Evolutionary conservation across 2,329 filamentous ascomycete genomes (phyloP).

Genomic region (Claviceps fusiformis): DNA sequence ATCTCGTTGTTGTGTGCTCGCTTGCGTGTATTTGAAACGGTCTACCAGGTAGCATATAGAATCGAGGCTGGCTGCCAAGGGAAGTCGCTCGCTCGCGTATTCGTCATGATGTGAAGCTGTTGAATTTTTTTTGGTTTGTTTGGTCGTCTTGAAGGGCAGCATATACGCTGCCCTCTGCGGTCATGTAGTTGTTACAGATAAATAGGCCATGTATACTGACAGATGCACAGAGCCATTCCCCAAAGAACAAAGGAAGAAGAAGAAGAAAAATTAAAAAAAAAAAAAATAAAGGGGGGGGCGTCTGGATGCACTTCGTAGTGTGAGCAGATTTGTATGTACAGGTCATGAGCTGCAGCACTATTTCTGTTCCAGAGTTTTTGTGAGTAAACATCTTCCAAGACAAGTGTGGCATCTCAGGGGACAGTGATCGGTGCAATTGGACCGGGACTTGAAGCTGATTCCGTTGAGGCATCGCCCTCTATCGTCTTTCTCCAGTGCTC

Average conservation of each 20-base stretch:
- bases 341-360: background rate
- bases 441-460: constrained; percentile 38
- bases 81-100: constrained; percentile 1
- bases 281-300: background rate
- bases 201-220: background rate
- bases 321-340: constrained; percentile 3
- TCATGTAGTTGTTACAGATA: constrained; percentile 4
- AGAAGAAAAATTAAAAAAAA: no score
- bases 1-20: constrained; percentile 4
- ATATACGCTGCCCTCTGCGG: constrained; percentile 9
- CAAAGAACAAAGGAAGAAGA: background rate
- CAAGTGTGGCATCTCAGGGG: constrained; percentile 2
- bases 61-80: background rate
- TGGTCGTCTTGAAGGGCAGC: constrained; percentile 3
- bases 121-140: background rate
- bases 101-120: constrained; percentile 6
- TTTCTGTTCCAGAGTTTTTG: background rate
- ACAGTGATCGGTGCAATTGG: constrained; percentile 1
- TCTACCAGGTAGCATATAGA: background rate
- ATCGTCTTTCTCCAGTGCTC: constrained; percentile 97
- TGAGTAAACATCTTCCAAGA: background rate
- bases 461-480: constrained; percentile 67
- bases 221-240: background rate
- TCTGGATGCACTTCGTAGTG: background rate
- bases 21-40: constrained; percentile 2